Evolutionary conservation across 1,284 basidiomycete species (phyloP).

Genomic region (Tilletia horrida): DNA sequence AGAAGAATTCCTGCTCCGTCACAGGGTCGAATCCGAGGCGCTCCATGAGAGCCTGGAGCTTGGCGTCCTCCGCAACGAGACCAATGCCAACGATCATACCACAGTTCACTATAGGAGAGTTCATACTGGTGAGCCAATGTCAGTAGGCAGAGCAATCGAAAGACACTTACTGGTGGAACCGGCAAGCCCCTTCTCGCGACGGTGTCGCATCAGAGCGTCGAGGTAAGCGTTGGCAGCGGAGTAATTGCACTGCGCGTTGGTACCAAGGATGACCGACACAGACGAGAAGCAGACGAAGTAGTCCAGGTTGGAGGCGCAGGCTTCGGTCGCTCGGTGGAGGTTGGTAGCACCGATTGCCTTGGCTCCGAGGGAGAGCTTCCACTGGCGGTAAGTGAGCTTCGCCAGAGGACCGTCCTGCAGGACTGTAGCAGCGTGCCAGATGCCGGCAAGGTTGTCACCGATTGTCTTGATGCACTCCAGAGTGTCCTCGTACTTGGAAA

Average conservation of each 20-base stretch:
- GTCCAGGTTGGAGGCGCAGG: not conserved
- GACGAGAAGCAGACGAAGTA: slow-evolving; percentile 2
- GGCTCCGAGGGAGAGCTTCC: not conserved
- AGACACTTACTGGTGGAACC: not conserved
- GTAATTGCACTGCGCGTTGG: not conserved
- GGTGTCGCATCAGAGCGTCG: not conserved
- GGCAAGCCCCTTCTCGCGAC: not conserved
- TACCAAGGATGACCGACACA: not conserved
- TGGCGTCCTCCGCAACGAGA: not conserved
- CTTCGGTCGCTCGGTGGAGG: not conserved
- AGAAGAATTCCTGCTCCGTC: slow-evolving; percentile 2
- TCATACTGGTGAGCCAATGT: not conserved
- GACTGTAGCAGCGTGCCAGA: not conserved
- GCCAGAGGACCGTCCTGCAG: slow-evolving; percentile 1
- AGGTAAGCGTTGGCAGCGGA: not conserved
- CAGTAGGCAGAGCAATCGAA: not conserved
- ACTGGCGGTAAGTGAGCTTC: slow-evolving; percentile 4
- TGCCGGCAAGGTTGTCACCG: slow-evolving; percentile 3
- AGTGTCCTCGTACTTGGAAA: not conserved
- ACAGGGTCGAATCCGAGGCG: not conserved
- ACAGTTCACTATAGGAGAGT: slow-evolving; percentile 5
- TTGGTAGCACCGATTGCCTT: slow-evolving; percentile 1
- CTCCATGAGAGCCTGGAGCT: not conserved
- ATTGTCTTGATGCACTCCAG: not conserved
- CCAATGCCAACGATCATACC: slow-evolving; percentile 4